Evolutionary conservation across 1,284 basidiomycete species (phyloP), one percentile per base, ranked within the genome.

Genomic region (Bjerkandera adusta): DNA sequence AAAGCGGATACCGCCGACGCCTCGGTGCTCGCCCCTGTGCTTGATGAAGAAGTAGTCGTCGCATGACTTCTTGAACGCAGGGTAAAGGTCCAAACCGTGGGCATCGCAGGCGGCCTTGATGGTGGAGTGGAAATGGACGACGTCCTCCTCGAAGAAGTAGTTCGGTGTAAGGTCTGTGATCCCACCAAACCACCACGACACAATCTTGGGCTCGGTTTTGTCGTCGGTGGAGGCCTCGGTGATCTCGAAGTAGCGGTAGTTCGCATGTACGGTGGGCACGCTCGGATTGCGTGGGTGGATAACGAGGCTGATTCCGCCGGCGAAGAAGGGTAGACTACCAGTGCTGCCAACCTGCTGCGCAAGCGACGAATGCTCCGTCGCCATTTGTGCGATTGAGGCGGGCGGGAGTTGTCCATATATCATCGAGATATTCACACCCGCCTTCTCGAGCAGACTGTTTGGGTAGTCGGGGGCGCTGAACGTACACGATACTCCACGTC

Each of bases 151-250:
- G 68, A 86, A 93, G 5, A 99, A 77, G 67, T 97, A 98, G 11
- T 86, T 86, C 0, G 96, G 96, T 0, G 96, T 99, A 40, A 98
- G 76, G 65, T 98, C 96, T 2, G 85, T 83, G 15, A 95, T 96
- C 29, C 96, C 96, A 35, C 96, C 96, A 60, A 97, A 98, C 97
- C 97, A 99, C 94, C 95, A 98, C 8, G 92, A 87, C 32, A 93
- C 68, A 11, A 89, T 67, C 56, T 80, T 75, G 11, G 63, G 49
- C 36, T 48, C 45, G 30, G 43, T 43, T 8, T 60, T 58, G 27
- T 62, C 55, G 26, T 64, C 57, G 32, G 65, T 66, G 2, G 51
- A 59, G 30, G 72, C 71, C 54, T 87, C 79, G n/a, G 81, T 83
- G 55, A 93, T 78, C 69, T 98, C 97, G 65, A 99, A 99, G 70